Base-by-base conservation (phyloP, 176 grass and related monocot genomes). In the Triticum urartu region DNA sequence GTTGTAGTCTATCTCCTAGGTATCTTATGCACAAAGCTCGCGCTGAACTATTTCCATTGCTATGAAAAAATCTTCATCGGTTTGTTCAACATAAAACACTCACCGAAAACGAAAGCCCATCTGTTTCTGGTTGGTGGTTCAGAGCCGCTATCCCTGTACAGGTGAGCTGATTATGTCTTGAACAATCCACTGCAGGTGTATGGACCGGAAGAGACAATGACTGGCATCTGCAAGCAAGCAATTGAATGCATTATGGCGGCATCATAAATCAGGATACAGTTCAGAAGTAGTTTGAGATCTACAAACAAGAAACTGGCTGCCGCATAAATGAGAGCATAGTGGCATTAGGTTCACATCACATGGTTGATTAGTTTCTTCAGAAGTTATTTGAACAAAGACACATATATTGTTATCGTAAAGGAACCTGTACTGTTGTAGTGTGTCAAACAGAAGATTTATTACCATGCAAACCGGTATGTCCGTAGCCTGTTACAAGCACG, bases 121-220 rank as follows among this genome's bases (percentile, higher is more conserved):
- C 56, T 6, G 6, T 56, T 45, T 82, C 17, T 79, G 56, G 54
- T 78, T 87, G 66, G 58, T 60, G 32, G 80, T 30, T 83, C 18
- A 7, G 54, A 72, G 61, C 67, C 35, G 18, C 9, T 43, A 7
- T 71, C 68, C 0, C 3, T 1, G 12, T 13, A 21, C 13, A 59
- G 14, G 59, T 58, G 66, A 60, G 30, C 64, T 80, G 15, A 81
- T 85, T 78, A 5, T 81, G n/a, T 10, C 34, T 47, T 90, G 32
- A 74, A 64, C 47, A 60, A 72, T 69, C 18, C 25, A 75, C 78
- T 83, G 21, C 86, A 98, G 95, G 93, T 98, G 22, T 98, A 95
- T 83, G 95, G 95, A 2, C 93, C 95, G 22, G 95, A 98, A 81
- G 95, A 83, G 45, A 98, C 95, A 18, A 95, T 95, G 95, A 98